These are phyloP conservation scores for Penicillium parvum DNA, from an alignment of 495 filamentous ascomycete genomes.

Conservation along the genomic window DNA sequence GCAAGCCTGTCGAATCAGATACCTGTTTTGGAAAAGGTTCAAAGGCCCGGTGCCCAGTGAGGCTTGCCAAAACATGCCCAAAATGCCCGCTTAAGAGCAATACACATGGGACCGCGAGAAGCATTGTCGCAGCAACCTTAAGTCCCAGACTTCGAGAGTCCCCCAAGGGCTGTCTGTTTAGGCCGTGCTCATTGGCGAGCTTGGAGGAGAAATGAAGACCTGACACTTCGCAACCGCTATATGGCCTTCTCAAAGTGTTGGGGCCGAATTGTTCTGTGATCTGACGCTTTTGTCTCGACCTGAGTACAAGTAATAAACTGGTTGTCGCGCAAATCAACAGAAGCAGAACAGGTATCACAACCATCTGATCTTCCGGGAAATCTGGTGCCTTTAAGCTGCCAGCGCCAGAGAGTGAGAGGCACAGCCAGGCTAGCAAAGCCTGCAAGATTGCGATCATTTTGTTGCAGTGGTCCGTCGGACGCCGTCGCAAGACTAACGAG, in stretches of 20 bases:
- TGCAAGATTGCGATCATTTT: conserved; percentile 1
- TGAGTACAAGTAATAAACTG: neutral
- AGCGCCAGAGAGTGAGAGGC: neutral
- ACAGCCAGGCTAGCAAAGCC: conserved; percentile 1
- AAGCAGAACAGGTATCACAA: neutral
- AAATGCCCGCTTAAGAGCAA: neutral
- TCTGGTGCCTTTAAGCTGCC: neutral
- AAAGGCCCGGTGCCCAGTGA: neutral
- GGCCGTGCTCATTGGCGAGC: neutral
- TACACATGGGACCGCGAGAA: neutral
- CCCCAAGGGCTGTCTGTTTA: neutral
- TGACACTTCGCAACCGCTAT: no score
- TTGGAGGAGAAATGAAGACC: no score
- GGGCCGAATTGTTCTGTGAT: neutral
- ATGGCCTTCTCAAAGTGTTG: no score
- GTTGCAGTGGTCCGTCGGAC: neutral
- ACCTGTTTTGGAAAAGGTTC: neutral
- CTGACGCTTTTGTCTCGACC: neutral
- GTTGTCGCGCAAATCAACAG: neutral
- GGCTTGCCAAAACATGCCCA: neutral
- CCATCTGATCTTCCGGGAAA: neutral
- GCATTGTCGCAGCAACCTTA: neutral
- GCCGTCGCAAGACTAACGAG: conserved; percentile 1
- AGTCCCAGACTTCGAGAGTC: neutral
- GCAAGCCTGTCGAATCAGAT: conserved; percentile 13